Conservation (phyloP, 345 rosid genomes). For the Eucalyptus lansdowneana region DNA sequence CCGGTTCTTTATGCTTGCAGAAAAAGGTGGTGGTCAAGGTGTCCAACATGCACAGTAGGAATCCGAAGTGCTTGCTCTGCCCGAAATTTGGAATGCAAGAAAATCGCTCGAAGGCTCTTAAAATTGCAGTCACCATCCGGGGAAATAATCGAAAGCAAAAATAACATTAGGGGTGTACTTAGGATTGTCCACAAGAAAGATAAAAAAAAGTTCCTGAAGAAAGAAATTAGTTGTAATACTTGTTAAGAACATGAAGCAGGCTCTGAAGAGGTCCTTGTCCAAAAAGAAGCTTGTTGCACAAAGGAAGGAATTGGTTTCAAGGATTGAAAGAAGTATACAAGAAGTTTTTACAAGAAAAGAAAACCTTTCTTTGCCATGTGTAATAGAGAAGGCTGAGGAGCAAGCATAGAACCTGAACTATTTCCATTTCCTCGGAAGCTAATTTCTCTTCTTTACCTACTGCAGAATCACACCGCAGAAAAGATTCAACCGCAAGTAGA, state of each 20-base stretch:
- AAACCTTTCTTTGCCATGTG: neutral
- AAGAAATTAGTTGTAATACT: neutral
- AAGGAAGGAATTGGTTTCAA: neutral
- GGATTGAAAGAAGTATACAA: neutral
- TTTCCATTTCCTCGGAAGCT: neutral
- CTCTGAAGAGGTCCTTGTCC: neutral
- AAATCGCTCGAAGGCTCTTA: conserved; percentile 7
- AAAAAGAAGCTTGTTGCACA: neutral
- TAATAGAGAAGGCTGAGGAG: neutral
- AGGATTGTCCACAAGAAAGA: neutral
- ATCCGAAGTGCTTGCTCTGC: neutral
- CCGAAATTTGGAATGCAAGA: neutral
- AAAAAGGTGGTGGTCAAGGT: conserved; percentile 15
- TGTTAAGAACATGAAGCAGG: neutral
- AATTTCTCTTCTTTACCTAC: neutral
- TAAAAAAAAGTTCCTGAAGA: neutral
- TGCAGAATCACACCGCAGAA: neutral
- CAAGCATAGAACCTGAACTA: neutral
- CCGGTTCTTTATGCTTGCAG: neutral
- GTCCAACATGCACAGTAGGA: neutral
- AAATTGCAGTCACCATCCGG: neutral
- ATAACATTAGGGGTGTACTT: neutral
- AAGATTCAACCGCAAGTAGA: neutral
- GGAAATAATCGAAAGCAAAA: neutral
- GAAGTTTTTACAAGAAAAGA: neutral